Base-by-base conservation (phyloP, 192 early-diverging fungal genomes). In the Backusella sp. region DNA sequence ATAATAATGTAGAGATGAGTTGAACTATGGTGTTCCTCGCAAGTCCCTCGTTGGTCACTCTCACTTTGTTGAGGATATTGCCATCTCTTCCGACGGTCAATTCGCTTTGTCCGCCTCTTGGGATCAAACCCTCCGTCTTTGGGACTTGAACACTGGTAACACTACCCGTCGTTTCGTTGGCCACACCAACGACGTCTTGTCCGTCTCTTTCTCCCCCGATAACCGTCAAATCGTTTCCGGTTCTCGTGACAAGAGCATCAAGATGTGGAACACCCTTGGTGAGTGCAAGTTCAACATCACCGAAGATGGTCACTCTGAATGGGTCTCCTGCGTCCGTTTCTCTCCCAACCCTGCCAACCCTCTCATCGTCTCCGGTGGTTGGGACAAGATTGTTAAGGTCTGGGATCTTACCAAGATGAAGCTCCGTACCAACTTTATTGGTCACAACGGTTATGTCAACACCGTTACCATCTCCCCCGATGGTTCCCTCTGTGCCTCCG, bases 321-420 rank as follows among this genome's bases (percentile, higher is more conserved):
- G 98, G 98, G 94, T 98, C 83, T 98, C 96, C 73, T 97, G 95
- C 91, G 98, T 99, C 79, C 93, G 95, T 84, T 98, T 99, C 95
- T 97, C 96, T 74, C 98, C 98, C 83, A 99, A 99, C 95, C 94
- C 96, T 74, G 90, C 88, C 74, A 98, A 96, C 92, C 96, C 97
- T 78, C 92, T 99, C 88, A 95, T 99, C 82, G 96, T 99, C 52
- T 97, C 96, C 72, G 89, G 93, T 84, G 96, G 97, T 80, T 99
- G 98, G 98, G 98, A 99, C 91, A 98, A 98, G 92, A 87, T 97
- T 79, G 97, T 99, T 87, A 99, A 99, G 98, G 96, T 98, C 79
- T 99, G 98, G 98, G 97, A 99, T 84, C 89, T 98, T 72, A 92
- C 90, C 89, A 97, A 98, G 93, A 94, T 93, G 93, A 98, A 98